phyloP scores from a whole-genome alignment of 768 basidiomycete genomes.

The Boletus vinaceobasis region DNA sequence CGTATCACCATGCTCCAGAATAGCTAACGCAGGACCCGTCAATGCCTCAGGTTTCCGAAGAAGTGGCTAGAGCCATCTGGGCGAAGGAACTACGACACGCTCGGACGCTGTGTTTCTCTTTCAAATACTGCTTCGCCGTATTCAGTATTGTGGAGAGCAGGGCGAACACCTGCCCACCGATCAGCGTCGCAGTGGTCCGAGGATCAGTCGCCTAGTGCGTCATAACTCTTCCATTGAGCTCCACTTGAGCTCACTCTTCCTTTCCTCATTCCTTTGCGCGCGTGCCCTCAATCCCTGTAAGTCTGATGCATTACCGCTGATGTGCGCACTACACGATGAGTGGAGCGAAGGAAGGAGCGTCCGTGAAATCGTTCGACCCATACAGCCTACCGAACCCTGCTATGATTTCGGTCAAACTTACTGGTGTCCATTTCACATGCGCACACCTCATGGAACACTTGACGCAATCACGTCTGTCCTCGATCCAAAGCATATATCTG shows the following conservation, averaged over 20 bases:
- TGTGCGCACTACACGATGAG: neutral
- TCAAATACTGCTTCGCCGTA: conserved; percentile 1
- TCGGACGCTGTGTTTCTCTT: neutral
- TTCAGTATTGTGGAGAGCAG: neutral
- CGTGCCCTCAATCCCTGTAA: neutral
- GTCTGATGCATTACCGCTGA: neutral
- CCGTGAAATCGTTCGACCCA: neutral
- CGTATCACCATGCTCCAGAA: neutral
- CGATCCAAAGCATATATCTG: neutral
- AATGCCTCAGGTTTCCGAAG: neutral
- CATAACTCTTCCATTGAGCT: neutral
- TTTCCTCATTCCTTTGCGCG: neutral
- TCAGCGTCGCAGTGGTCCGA: conserved; percentile 1
- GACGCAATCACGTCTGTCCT: neutral
- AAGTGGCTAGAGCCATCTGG: neutral
- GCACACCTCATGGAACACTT: conserved; percentile 8
- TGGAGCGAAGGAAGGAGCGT: neutral
- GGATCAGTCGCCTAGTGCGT: conserved; percentile 11
- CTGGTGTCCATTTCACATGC: conserved; percentile 5
- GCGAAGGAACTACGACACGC: neutral
- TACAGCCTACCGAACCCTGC: neutral
- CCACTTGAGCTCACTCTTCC: conserved; percentile 1
- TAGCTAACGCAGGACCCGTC: neutral
- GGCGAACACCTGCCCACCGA: neutral
- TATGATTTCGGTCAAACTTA: neutral